Percentiles rank a stretch among this genome's conserved stretches.
phyloP scores from a whole-genome alignment of 2,329 filamentous ascomycete species.

The Byssothecium circinans region DNA sequence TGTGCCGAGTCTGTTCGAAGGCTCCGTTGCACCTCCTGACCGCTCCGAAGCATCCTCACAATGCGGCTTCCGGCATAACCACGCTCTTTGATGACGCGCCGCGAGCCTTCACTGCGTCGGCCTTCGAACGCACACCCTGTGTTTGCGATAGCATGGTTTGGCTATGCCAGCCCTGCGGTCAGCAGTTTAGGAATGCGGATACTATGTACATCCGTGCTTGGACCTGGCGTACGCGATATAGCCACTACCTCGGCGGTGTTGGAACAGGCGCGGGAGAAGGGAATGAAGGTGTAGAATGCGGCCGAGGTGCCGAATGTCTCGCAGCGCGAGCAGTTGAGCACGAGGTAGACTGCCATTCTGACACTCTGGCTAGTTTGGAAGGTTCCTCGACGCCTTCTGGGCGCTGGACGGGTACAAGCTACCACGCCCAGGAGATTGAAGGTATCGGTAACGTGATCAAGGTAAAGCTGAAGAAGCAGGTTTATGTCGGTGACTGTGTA shows the following conservation, averaged over 20 bases:
- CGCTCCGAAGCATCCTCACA: slow-evolving; percentile 22
- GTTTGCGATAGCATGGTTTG: slow-evolving; percentile 67
- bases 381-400: slow-evolving; percentile 38
- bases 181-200: slow-evolving; percentile 64
- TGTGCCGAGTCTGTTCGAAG: slow-evolving; percentile 75
- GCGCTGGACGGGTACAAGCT: slow-evolving; percentile 68
- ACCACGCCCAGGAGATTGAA: slow-evolving; percentile 84
- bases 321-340: slow-evolving; percentile 76
- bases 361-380: slow-evolving; percentile 61
- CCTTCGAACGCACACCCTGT: slow-evolving; percentile 59
- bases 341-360: slow-evolving; percentile 83
- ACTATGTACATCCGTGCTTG: slow-evolving; percentile 69
- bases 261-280: slow-evolving; percentile 88
- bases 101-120: slow-evolving; percentile 49
- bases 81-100: slow-evolving; percentile 26
- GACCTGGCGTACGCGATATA: slow-evolving; percentile 87
- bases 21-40: slow-evolving; percentile 65
- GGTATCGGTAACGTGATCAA: slow-evolving; percentile 88
- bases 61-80: slow-evolving; percentile 22
- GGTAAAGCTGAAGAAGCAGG: slow-evolving; percentile 80
- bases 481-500: slow-evolving; percentile 80
- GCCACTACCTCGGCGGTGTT: slow-evolving; percentile 73
- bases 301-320: slow-evolving; percentile 75
- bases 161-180: slow-evolving; percentile 84
- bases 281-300: slow-evolving; percentile 84